Conservation (phyloP, 2,329 filamentous ascomycete species). For the Fusarium albosuccineum region DNA sequence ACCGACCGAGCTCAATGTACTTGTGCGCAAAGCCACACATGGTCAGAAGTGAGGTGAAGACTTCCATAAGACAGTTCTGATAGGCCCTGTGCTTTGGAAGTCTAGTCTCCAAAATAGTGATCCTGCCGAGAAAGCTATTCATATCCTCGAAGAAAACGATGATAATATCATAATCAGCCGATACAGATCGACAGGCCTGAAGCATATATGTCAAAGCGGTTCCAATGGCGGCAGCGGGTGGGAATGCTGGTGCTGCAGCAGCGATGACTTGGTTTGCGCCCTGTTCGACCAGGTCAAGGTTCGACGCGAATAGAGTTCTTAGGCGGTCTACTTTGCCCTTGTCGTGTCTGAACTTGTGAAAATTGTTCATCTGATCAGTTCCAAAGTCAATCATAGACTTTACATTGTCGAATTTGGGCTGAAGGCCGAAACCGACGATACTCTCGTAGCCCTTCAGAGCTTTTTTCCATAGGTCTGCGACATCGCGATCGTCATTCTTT, state of each 20-base stretch:
- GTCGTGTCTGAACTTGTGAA: conserved; percentile 52
- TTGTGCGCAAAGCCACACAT: conserved; percentile 52
- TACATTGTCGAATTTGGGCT: conserved; percentile 47
- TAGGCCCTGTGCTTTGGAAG: conserved; percentile 49
- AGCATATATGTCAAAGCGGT: conserved; percentile 52
- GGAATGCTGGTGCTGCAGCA: conserved; percentile 49
- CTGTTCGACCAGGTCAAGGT: conserved; percentile 47
- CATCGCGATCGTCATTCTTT: conserved; percentile 46
- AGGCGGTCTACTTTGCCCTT: conserved; percentile 51
- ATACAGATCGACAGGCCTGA: conserved; percentile 47
- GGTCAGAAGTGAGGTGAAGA: conserved; percentile 51
- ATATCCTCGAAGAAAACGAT: conserved; percentile 56
- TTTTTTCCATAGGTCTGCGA: conserved; percentile 50
- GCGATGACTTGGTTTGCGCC: conserved; percentile 48
- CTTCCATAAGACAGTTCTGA: conserved; percentile 52
- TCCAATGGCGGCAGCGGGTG: conserved; percentile 50
- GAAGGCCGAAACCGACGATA: conserved; percentile 50
- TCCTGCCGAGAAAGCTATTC: conserved; percentile 52
- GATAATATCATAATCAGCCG: conserved; percentile 55
- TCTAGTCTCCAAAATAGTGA: conserved; percentile 51
- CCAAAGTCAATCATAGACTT: conserved; percentile 45
- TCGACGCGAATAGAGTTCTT: conserved; percentile 46
- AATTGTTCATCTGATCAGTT: conserved; percentile 48
- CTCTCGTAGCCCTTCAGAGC: conserved; percentile 50
- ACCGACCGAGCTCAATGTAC: conserved; percentile 51